Conservation (phyloP, 192 early-diverging fungal species). For the Umbelopsis ramanniana region DNA sequence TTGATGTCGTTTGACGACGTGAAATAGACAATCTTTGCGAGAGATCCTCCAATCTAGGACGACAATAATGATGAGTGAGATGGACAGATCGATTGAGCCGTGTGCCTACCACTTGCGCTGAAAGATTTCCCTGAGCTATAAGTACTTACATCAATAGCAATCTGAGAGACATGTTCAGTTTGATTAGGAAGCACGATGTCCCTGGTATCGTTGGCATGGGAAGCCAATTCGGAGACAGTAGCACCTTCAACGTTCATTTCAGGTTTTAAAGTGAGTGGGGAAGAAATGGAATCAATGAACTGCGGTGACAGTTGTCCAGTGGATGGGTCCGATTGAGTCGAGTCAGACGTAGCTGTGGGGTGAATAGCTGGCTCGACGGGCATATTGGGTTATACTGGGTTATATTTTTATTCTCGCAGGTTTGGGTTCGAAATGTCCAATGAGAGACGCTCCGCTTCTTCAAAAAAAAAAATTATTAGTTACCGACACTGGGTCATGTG, state of each 20-base stretch:
- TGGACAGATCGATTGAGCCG: background rate
- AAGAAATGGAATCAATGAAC: slow-evolving; percentile 1
- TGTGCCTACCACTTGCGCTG: background rate
- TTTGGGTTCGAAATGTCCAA: slow-evolving; percentile 3
- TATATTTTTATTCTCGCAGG: background rate
- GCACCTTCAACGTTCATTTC: slow-evolving; percentile 59
- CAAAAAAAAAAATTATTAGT: background rate
- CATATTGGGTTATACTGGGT: background rate
- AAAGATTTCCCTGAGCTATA: background rate
- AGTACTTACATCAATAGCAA: slow-evolving; percentile 85
- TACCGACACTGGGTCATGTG: background rate
- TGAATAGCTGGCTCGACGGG: slow-evolving; percentile 7
- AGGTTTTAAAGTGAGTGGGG: slow-evolving; percentile 4
- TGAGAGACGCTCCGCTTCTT: slow-evolving; percentile 2
- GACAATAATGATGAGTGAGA: background rate
- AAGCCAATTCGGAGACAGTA: slow-evolving; percentile 52
- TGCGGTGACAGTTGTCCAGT: background rate
- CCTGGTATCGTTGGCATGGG: slow-evolving; percentile 55
- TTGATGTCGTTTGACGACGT: slow-evolving; percentile 50
- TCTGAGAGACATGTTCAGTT: slow-evolving; percentile 78
- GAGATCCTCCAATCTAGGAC: slow-evolving; percentile 69
- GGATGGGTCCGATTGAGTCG: background rate
- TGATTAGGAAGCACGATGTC: slow-evolving; percentile 93
- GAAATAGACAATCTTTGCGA: slow-evolving; percentile 77
- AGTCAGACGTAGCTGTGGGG: background rate